Evolutionary conservation across 768 basidiomycete genomes (phyloP).

Genomic region (Trametes punicea): DNA sequence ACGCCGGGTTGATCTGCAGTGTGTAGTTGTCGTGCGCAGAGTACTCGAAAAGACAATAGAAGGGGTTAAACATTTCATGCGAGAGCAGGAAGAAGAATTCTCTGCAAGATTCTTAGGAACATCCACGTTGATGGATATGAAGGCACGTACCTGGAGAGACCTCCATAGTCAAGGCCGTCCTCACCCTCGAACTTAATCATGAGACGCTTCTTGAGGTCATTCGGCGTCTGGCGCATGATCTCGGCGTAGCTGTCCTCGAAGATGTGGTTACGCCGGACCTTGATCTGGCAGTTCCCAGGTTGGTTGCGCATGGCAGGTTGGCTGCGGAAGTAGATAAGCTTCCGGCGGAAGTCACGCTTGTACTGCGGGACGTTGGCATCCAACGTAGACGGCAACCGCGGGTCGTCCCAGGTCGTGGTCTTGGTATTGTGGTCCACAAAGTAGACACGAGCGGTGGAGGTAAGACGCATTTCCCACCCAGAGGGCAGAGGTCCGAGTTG

Average conservation of each 20-base stretch:
- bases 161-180: slow-evolving; percentile 98
- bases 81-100: slow-evolving; percentile 99
- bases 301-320: slow-evolving; percentile 98
- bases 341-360: slow-evolving; percentile 98
- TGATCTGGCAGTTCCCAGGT: slow-evolving; percentile 98
- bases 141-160: slow-evolving; percentile 73
- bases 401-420: slow-evolving; percentile 99
- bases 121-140: neutral
- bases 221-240: slow-evolving; percentile 99
- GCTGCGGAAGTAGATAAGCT: slow-evolving; percentile 98
- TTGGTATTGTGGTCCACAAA: slow-evolving; percentile 99
- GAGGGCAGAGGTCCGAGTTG: slow-evolving; percentile 96
- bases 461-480: slow-evolving; percentile 99
- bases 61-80: slow-evolving; percentile 99
- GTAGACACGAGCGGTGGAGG: slow-evolving; percentile 96
- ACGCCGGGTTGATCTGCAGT: slow-evolving; percentile 97
- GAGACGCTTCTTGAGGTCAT: slow-evolving; percentile 95
- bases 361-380: slow-evolving; percentile 98
- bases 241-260: slow-evolving; percentile 99
- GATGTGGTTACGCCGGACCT: slow-evolving; percentile 96
- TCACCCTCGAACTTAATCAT: slow-evolving; percentile 99
- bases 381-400: slow-evolving; percentile 89
- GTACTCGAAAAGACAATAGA: slow-evolving; percentile 99
- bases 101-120: slow-evolving; percentile 41
- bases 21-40: slow-evolving; percentile 99